phyloP scores from a whole-genome alignment of 192 early-diverging fungal species.

The Rhizoclosmatium sp. region DNA sequence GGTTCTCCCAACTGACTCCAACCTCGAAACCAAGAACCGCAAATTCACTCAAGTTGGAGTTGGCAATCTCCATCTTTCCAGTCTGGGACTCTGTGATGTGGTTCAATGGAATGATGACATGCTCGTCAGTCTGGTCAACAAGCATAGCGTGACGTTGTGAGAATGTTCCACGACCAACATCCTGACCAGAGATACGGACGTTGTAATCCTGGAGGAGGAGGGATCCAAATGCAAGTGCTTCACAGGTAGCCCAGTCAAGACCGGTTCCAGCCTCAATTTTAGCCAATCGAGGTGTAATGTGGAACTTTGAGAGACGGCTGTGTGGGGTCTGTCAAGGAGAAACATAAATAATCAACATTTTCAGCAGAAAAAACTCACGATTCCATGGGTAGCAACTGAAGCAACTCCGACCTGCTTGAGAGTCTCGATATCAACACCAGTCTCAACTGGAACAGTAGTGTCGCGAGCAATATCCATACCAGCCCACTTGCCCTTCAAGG shows the following conservation, averaged over 20 bases:
- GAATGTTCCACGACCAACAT: slow-evolving; percentile 97
- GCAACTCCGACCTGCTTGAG: slow-evolving; percentile 76
- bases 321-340: slow-evolving; percentile 56
- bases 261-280: slow-evolving; percentile 71
- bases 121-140: slow-evolving; percentile 89
- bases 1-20: slow-evolving; percentile 91
- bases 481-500: slow-evolving; percentile 83
- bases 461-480: slow-evolving; percentile 71
- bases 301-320: slow-evolving; percentile 87
- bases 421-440: slow-evolving; percentile 68
- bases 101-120: slow-evolving; percentile 88
- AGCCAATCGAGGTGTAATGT: slow-evolving; percentile 82
- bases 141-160: slow-evolving; percentile 97
- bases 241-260: slow-evolving; percentile 96
- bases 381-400: slow-evolving; percentile 77
- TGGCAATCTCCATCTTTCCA: slow-evolving; percentile 85
- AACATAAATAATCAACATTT: background rate
- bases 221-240: slow-evolving; percentile 89
- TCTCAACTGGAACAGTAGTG: slow-evolving; percentile 56
- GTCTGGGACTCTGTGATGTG: slow-evolving; percentile 41
- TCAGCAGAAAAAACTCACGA: slow-evolving; percentile 58
- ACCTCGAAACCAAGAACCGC: slow-evolving; percentile 97
- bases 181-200: slow-evolving; percentile 95
- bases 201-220: slow-evolving; percentile 83
- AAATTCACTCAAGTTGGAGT: slow-evolving; percentile 90